Base-by-base conservation (phyloP, 225 moss, liverwort and hornwort genomes). In the Marchantia paleacea region DNA sequence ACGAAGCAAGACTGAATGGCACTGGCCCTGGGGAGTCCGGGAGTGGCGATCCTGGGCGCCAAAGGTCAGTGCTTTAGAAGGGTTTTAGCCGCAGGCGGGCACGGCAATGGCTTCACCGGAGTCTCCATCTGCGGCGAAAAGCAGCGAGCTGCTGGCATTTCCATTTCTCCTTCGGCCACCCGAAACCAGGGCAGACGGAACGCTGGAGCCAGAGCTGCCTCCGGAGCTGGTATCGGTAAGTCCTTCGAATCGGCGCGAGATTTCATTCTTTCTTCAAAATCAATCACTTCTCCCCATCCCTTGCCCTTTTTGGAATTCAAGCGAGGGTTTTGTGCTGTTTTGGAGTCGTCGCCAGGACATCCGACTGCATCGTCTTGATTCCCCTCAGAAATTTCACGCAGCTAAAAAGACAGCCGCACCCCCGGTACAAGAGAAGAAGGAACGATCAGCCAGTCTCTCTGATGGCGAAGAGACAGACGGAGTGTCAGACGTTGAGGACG, bases 401-500 rank as follows among this genome's bases (percentile, higher is more conserved):
- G 85, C 26, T 54, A 77, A 52, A 63, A 82, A 67, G 72, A 22
- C 22, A 79, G 48, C 74, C n/a, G 81, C 12, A 8, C 50, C 80
- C 4, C 39, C 39, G 39, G 72, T 65, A 10, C 75, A 71, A 48
- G 47, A 76, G 54, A 68, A 80, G 29, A 31, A 25, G 1, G 64
- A 79, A 18, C 19, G 48, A 63, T 48, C 26, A 28, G 25, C 65
- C 24, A 28, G 25, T 65, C 25, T 65, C 0, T 79, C 52, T 25
- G 82, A 73, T 26, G 80, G 54, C 15, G 78, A 65, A 55, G 69
- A 78, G 75, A 73, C 71, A 29, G 63, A 31, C n/a, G 70, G 71
- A 19, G 80, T 76, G 25, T 77, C 50, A 3, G 78, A 70, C 24
- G 85, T 39, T 1, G 87, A 85, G 68, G 89, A 86, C 30, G 84